Evolutionary conservation across 768 basidiomycete genomes (phyloP).

Genomic region (Paxillus rubicundulus): DNA sequence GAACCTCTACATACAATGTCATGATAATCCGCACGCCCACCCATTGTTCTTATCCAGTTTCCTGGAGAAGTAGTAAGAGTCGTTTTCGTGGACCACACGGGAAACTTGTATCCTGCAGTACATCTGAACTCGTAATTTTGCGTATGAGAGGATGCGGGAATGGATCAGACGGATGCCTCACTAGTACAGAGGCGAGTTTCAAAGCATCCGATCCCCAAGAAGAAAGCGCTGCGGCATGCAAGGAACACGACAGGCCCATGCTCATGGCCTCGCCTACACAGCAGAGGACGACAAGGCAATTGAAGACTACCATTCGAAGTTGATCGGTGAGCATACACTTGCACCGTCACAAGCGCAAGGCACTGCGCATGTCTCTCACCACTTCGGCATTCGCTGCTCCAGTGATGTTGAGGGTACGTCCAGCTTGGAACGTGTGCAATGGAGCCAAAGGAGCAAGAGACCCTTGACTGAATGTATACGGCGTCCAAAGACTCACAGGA

Average conservation of each 20-base stretch:
- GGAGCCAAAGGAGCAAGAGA: constrained; percentile 60
- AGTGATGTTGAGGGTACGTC: no score
- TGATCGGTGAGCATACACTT: constrained; percentile 11
- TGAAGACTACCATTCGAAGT: constrained; percentile 25
- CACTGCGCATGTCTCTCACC: no score
- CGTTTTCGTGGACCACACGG: background rate
- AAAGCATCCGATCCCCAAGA: constrained; percentile 13
- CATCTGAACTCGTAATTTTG: constrained; percentile 27
- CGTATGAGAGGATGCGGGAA: constrained; percentile 28
- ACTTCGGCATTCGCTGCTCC: no score
- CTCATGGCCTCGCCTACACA: constrained; percentile 27
- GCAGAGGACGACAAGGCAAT: constrained; percentile 36
- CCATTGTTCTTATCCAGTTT: constrained; percentile 51
- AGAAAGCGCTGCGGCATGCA: constrained; percentile 28
- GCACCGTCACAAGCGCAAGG: no score
- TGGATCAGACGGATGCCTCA: constrained; percentile 39
- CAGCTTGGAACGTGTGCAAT: constrained; percentile 68
- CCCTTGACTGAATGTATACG: constrained; percentile 59
- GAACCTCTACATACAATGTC: constrained; percentile 38
- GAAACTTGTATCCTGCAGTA: constrained; percentile 8
- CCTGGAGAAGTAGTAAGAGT: constrained; percentile 46
- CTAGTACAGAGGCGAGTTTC: constrained; percentile 38
- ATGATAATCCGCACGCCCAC: constrained; percentile 41
- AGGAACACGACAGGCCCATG: constrained; percentile 15
- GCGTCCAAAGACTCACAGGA: constrained; percentile 54